Conservation (phyloP, 495 filamentous ascomycete species). For the Aspergillus incahuasiensis region DNA sequence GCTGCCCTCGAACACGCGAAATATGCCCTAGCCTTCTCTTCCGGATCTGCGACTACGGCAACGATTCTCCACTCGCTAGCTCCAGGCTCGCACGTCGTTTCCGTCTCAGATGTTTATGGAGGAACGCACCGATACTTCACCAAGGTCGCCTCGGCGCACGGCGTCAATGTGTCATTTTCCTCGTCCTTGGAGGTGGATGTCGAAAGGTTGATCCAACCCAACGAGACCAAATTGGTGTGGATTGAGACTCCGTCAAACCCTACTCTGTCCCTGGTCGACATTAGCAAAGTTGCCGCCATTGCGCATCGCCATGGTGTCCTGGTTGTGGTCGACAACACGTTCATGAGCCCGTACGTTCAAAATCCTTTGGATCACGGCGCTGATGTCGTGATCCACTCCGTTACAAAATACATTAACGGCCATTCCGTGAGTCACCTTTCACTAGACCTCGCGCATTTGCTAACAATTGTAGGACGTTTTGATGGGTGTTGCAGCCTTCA, state of each 20-base stretch:
- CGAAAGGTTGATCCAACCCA: slow-evolving; percentile 70
- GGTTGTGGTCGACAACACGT: slow-evolving; percentile 98
- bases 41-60: slow-evolving; percentile 90
- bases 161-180: slow-evolving; percentile 90
- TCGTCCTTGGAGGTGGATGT: slow-evolving; percentile 85
- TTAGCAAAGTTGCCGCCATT: slow-evolving; percentile 70
- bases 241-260: slow-evolving; percentile 96
- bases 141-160: slow-evolving; percentile 90
- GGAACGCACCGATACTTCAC: slow-evolving; percentile 99
- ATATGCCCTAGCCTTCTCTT: slow-evolving; percentile 91
- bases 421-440: slow-evolving; percentile 55
- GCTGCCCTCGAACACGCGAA: slow-evolving; percentile 89
- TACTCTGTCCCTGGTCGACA: slow-evolving; percentile 87
- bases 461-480: slow-evolving; percentile 73
- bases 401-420: slow-evolving; percentile 99
- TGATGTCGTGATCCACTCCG: slow-evolving; percentile 96
- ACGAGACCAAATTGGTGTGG: slow-evolving; percentile 91
- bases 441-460: not conserved
- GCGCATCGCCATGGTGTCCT: slow-evolving; percentile 86
- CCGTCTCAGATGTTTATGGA: slow-evolving; percentile 95
- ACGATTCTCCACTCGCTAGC: slow-evolving; percentile 90
- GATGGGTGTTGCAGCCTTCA: slow-evolving; percentile 97
- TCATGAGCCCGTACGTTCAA: slow-evolving; percentile 92
- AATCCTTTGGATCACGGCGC: slow-evolving; percentile 93
- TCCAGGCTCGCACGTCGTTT: slow-evolving; percentile 87